A percentile compares a stretch with the other conserved stretches of the same genome.
These are phyloP conservation scores for Penicillium hesseltinei DNA, from an alignment of 2,329 filamentous ascomycete genomes.

Conservation along the genomic window DNA sequence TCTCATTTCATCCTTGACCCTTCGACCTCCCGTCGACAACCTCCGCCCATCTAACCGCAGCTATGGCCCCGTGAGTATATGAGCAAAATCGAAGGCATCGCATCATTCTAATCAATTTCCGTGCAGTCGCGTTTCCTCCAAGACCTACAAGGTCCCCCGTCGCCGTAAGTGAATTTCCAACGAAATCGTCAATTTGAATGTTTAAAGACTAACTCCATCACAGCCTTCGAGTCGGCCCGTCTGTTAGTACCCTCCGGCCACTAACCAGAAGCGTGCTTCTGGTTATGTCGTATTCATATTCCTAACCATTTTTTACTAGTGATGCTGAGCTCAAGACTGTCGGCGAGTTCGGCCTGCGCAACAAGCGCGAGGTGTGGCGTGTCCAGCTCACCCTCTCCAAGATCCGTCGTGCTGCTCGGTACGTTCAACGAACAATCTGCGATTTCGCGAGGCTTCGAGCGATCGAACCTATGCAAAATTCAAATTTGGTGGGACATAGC, in stretches of 20 bases:
- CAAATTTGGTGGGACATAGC: neutral
- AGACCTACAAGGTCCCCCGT: slow-evolving; percentile 99
- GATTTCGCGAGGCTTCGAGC: neutral
- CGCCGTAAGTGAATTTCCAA: slow-evolving; percentile 58
- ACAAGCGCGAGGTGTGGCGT: slow-evolving; percentile 99
- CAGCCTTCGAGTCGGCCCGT: slow-evolving; percentile 97
- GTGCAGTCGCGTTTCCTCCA: slow-evolving; percentile 74
- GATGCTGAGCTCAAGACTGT: slow-evolving; percentile 99
- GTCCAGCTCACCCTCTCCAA: slow-evolving; percentile 99
- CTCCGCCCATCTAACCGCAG: slow-evolving; percentile 35
- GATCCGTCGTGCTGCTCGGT: slow-evolving; percentile 99
- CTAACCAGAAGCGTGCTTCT: slow-evolving; percentile 97
- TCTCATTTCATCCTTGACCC: slow-evolving; percentile 24
- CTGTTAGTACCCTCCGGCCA: slow-evolving; percentile 95
- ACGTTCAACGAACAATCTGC: slow-evolving; percentile 41
- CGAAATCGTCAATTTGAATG: slow-evolving; percentile 11
- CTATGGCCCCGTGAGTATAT: slow-evolving; percentile 46
- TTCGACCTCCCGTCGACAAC: slow-evolving; percentile 40
- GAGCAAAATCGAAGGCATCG: slow-evolving; percentile 35
- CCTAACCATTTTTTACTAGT: slow-evolving; percentile 73
- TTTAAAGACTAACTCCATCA: slow-evolving; percentile 38
- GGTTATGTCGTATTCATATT: slow-evolving; percentile 79
- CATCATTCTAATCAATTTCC: slow-evolving; percentile 28
- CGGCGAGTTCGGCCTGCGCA: slow-evolving; percentile 99
- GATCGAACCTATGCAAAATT: neutral